Evolutionary conservation across 768 basidiomycete species (phyloP), one percentile per base, ranked within the genome.

Genomic region (Amanita fuliginea): DNA sequence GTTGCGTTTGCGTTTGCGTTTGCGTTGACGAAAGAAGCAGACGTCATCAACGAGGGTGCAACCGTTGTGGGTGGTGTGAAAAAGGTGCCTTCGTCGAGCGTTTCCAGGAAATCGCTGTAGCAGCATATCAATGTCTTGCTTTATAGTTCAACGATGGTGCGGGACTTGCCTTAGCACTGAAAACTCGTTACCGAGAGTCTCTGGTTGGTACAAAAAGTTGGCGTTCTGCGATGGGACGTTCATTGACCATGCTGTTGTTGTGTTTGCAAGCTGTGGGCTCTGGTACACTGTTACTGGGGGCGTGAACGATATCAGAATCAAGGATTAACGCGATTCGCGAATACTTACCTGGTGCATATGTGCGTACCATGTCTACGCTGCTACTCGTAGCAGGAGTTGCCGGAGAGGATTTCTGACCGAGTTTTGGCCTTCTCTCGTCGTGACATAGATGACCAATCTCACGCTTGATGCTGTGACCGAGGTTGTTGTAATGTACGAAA

Each of bases 361-460:
- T 56, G 47, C 69, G 62, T 21, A 70, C 55, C 33, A 72, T 47
- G 37, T 73, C 68, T 2, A 60, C 55, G 26, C 18, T 35, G 24
- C 18, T 43, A 42, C 49, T 33, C 3, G 55, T 54, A 11, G 54
- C 55, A 33, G 68, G 33, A 9, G 66, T 37, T 16, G 62, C 14
- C 0, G 62, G 43, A 51, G 62, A 61, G 32, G 72, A 69, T 53
- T 80, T 81, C 7, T 73, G 73, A 37, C 59, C 54, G 14, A 60
- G 63, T 59, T 79, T 80, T 1, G 74, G 72, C 42, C 80, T 73
- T 51, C 78, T 78, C 60, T 94, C 91, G 63, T 95, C 94, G 57
- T 90, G 86, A 59, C 93, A 96, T 11, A 95, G 72, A 67, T 96
- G 91, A 0, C 91, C 89, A 53, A 97, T 97, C 64, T 97, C 94